phyloP scores from a whole-genome alignment of 148 eudicot species.

The Oxyria digyna region DNA sequence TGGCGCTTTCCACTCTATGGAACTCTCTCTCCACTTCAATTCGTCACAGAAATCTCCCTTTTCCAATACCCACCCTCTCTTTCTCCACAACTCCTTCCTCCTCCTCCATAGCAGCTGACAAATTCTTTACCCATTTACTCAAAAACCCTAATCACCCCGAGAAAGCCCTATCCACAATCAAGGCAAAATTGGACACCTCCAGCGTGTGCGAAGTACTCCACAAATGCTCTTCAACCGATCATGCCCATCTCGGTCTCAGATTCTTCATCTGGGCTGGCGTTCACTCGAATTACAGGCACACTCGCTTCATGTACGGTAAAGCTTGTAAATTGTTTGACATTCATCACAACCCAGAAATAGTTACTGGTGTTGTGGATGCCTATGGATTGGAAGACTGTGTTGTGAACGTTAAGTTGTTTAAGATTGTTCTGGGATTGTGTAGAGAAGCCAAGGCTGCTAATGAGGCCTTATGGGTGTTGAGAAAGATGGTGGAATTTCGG shows the following conservation, averaged over 20 bases:
- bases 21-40: neutral
- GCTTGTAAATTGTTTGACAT: slow-evolving; percentile 49
- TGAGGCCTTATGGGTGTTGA: slow-evolving; percentile 65
- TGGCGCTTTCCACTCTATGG: slow-evolving; percentile 1
- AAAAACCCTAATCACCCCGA: slow-evolving; percentile 37
- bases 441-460: slow-evolving; percentile 45
- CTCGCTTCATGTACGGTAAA: slow-evolving; percentile 36
- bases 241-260: slow-evolving; percentile 54
- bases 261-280: slow-evolving; percentile 80
- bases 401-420: slow-evolving; percentile 41
- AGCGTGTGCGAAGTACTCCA: slow-evolving; percentile 43
- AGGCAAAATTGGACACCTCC: slow-evolving; percentile 29
- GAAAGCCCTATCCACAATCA: slow-evolving; percentile 33
- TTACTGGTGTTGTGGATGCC: slow-evolving; percentile 39
- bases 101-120: slow-evolving; percentile 24
- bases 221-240: slow-evolving; percentile 24
- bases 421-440: slow-evolving; percentile 62
- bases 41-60: neutral
- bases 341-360: slow-evolving; percentile 18
- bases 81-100: slow-evolving; percentile 10
- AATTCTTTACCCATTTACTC: slow-evolving; percentile 33
- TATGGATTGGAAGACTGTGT: slow-evolving; percentile 41
- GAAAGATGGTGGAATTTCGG: slow-evolving; percentile 51
- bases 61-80: neutral
- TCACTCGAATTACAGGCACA: slow-evolving; percentile 47